Base-by-base conservation (phyloP, 768 basidiomycete genomes). In the Kwoniella pini region DNA sequence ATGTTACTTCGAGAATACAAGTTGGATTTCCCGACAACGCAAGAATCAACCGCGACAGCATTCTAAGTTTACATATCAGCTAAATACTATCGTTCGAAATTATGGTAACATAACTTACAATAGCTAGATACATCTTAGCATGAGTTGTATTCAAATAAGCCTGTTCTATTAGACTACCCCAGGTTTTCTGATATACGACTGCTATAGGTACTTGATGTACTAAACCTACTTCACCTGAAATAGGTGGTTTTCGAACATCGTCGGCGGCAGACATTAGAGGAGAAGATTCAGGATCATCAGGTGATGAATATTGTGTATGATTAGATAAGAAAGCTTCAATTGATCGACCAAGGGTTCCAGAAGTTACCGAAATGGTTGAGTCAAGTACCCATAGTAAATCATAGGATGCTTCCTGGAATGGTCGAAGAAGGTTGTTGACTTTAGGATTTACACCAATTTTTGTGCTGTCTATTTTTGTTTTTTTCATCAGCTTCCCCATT, bases 191-290 rank as follows among this genome's bases (percentile, higher is more conserved):
- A 69, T 88, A 86, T 62, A 85, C 85, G 57, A 88, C 82, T 1
- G 91, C 95, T 72, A 91, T 90, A 0, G 96, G 96, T 17, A 97
- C 89, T 75, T 99, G 96, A 78, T 99, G 96, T 0, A 99, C 90
- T 9, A 99, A 83, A 3, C 86, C 92, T 42, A 95, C 83, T 45
- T 76, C 69, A 5, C 77, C 73, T 12, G 26, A 26, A n/a, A 31
- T 50, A 10, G 73, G 73, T 13, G 73, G 64, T 17, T 53, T 54
- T 5, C 64, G 51, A 21, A 54, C 40, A 36, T 67, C 67, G 39
- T 71, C 70, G 24, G 53, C 28, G 15, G 54, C 52, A 30, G 59
- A 61, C 52, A 61, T 54, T 6, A 70, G 52, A 3, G 62, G 64
- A 2, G 73, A 65, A 1, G 70, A 68, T 46, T 74, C 72, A 9